These are phyloP conservation scores for Aphanocladium album DNA, from an alignment of 2,329 filamentous ascomycete species.

Conservation along the genomic window DNA sequence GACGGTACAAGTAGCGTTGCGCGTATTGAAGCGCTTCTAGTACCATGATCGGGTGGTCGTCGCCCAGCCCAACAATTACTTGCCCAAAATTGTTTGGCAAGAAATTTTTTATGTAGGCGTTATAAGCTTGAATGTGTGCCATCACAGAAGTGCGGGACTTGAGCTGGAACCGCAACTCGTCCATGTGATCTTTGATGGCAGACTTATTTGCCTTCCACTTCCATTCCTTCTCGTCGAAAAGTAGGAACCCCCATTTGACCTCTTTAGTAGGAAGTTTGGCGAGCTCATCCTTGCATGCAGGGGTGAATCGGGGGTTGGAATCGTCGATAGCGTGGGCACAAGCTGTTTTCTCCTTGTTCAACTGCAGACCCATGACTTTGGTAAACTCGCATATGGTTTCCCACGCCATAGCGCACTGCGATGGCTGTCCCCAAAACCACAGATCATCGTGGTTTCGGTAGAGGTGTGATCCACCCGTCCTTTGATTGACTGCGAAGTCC, in stretches of 20 bases:
- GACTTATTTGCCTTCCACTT: slow-evolving; percentile 8
- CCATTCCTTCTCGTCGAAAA: slow-evolving; percentile 35
- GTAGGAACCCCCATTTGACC: slow-evolving; percentile 55
- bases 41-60: slow-evolving; percentile 6
- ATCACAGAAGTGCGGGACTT: slow-evolving; percentile 48
- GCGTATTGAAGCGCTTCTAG: slow-evolving; percentile 10
- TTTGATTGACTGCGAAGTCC: slow-evolving; percentile 56
- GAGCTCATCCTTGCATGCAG: background rate
- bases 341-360: slow-evolving; percentile 55
- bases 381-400: slow-evolving; percentile 45
- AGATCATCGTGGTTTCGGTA: slow-evolving; percentile 61
- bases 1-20: slow-evolving; percentile 2
- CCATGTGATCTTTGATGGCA: slow-evolving; percentile 48
- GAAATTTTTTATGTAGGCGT: slow-evolving; percentile 52
- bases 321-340: slow-evolving; percentile 32
- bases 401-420: slow-evolving; percentile 47
- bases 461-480: slow-evolving; percentile 45
- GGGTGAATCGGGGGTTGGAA: slow-evolving; percentile 7
- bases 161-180: slow-evolving; percentile 52
- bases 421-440: slow-evolving; percentile 55
- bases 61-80: slow-evolving; percentile 34
- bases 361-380: slow-evolving; percentile 45
- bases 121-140: slow-evolving; percentile 56
- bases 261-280: slow-evolving; percentile 43
- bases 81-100: slow-evolving; percentile 54